Base-by-base conservation (phyloP, 1,284 basidiomycete species). In the Cerrena zonata region DNA sequence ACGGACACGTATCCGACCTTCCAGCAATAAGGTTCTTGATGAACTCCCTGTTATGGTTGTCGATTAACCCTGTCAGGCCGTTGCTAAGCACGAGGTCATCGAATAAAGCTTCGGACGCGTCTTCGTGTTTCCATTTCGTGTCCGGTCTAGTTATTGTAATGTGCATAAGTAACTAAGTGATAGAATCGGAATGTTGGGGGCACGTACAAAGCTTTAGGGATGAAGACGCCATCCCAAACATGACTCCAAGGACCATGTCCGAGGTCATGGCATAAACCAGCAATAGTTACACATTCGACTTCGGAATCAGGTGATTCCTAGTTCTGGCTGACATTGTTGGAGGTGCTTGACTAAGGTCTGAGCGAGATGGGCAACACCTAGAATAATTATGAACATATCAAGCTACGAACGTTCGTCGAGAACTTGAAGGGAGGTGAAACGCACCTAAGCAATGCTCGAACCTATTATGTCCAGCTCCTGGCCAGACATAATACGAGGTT, bases 391-490 rank as follows among this genome's bases (percentile, higher is more conserved):
- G 41, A 27, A 11, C 2, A 40, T 22, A 46, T 37, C 30, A 55
- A 30, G 38, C 44, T 18, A 19, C 39, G 40, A 47, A 47, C 12
- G 7, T 36, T n/a, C n/a, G n/a, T n/a, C n/a, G n/a, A n/a, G n/a
- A n/a, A n/a, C n/a, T n/a, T n/a, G n/a, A 52, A 22, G 37, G 25
- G 24, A 30, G 45, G 27, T 46, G 5, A 12, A 15, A 53, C 76
- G 44, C 51, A 86, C 87, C 88, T 18, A 91, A 69, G 55, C 78
- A 83, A 60, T 91, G 89, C 59, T 91, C 88, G 55, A 91, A 90
- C 0, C 88, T 77, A 55, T 82, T 89, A 60, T 91, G 89, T 0
- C 82, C 76, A 0, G 84, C 88, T 2, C 84, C 76, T 0, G 83
- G 81, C 78, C 85, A 91, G 23, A 90, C 84, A 56, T 79, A 81